Evolutionary conservation across 2,329 filamentous ascomycete genomes (phyloP), one percentile per base, ranked within the genome.

Genomic region (Basipetospora chlamydospora): DNA sequence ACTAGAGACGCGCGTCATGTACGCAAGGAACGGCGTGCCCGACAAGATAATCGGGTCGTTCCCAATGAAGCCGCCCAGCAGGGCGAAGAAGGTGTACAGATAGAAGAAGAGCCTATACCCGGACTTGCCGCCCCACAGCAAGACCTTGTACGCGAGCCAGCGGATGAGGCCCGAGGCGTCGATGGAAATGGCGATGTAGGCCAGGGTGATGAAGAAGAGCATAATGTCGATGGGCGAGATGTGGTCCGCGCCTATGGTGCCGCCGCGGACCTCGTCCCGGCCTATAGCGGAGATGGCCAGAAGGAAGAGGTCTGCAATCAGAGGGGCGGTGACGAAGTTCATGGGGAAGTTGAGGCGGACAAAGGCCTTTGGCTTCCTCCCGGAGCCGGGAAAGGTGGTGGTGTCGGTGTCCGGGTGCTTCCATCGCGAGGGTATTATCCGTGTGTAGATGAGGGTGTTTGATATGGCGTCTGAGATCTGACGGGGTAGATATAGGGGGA

Each of bases 21-120:
- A 85, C 3, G 79, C 75, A 10, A 84, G 64, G 39, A 84, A 84
- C 0, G 80, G 70, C 0, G 79, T 85, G 2, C 80, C 80, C 0
- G 78, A 82, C 0, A 84, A 56, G 37, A 84, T 81, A 43, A 84
- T 77, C 0, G 80, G 79, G 44, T 85, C 80, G 40, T 84, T 85
- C 7, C 80, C 80, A 34, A 84, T 77, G 45, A 79, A 79, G 47
- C 60, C 71, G 2, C 77, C 77, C 1, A 84, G 53, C 4, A 53
- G 51, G 43, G 82, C 82, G 59, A 83, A 84, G 58, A 85, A 83
- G 26, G 63, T 55, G 46, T 83, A 84, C 4, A 84, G 70, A 48
- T 78, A 82, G 52, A 83, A 75, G 59, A 78, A 85, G 2, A 85
- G 60, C 20, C 66, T 56, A 41, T 77, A 73, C 0, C 80, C 80